Base-by-base conservation (phyloP, 2,329 filamentous ascomycete species). In the Polytolypa hystricis region DNA sequence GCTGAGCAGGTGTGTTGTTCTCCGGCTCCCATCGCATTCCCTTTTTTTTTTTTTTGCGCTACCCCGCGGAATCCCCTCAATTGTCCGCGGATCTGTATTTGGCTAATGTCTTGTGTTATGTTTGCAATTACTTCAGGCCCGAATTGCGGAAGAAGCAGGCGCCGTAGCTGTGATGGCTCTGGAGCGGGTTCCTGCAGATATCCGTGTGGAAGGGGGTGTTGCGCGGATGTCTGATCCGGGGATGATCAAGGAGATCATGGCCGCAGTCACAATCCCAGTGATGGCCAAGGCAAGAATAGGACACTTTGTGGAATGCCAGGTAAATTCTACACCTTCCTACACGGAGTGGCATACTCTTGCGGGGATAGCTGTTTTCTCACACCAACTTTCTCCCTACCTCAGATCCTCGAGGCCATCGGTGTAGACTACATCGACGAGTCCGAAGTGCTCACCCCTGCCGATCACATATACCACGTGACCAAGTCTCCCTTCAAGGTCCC, bases 231-330 rank as follows among this genome's bases (percentile, higher is more conserved):
- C 83, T 2, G 89, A 96, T 66, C 91, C 91, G 2, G 69, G 73
- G 51, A 84, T 95, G 75, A 96, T 96, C 72, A 81, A 82, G 65
- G 84, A 87, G 62, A 96, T 98, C 60, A 93, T 95, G 77, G 77
- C 73, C 3, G 79, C 86, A 27, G 91, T 96, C 31, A 96, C 89
- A 37, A 95, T 96, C 53, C 91, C 91, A 51, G 91, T 98, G 62
- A 96, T 98, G 91, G 91, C 91, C 46, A 98, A 98, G 69, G 89
- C 89, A 16, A 77, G 91, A 57, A 98, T 96, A 58, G 91, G 91
- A 25, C 91, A 98, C 67, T 87, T 95, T 50, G 89, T 95, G 53
- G 91, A 98, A 70, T 95, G 87, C 69, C 89, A 84, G 71, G 73
- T 76, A 64, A n/a, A n/a, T n/a, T n/a, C n/a, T n/a, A n/a, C n/a